A percentile compares a stretch with the other conserved stretches of the same genome.
These are phyloP conservation scores for Boletus mariae DNA, from an alignment of 1,284 basidiomycete species.

Conservation along the genomic window DNA sequence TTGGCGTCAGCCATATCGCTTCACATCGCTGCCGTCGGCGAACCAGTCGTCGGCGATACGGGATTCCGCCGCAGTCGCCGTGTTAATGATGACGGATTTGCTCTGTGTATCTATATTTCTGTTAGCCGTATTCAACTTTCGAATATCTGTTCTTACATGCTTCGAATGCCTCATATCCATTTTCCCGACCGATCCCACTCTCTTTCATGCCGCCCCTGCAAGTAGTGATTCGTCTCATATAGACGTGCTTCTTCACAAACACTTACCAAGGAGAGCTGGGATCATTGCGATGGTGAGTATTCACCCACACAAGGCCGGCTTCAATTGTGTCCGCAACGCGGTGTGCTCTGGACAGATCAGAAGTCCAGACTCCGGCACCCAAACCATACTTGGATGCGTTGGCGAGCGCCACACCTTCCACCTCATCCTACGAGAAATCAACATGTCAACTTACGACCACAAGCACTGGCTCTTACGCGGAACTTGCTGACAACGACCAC, in stretches of 20 bases:
- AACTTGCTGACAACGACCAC: slow-evolving; percentile 71
- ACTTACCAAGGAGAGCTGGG: slow-evolving; percentile 80
- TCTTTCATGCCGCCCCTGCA: slow-evolving; percentile 81
- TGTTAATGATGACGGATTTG: slow-evolving; percentile 75
- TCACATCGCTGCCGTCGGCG: slow-evolving; percentile 47
- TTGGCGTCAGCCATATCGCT: slow-evolving; percentile 53
- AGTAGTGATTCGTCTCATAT: slow-evolving; percentile 5
- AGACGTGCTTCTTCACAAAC: not conserved
- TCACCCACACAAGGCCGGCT: slow-evolving; percentile 79
- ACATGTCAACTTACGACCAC: not conserved
- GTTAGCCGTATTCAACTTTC: slow-evolving; percentile 2
- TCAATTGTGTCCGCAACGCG: slow-evolving; percentile 64
- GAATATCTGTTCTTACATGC: slow-evolving; percentile 49
- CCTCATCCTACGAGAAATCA: slow-evolving; percentile 46
- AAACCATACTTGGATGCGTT: slow-evolving; percentile 77
- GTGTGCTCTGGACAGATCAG: slow-evolving; percentile 67
- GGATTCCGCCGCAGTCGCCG: slow-evolving; percentile 56
- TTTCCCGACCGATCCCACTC: slow-evolving; percentile 79
- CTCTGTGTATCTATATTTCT: slow-evolving; percentile 64
- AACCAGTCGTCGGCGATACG: slow-evolving; percentile 73
- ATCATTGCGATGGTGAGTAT: slow-evolving; percentile 83
- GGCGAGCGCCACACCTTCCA: slow-evolving; percentile 63
- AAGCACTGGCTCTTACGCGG: slow-evolving; percentile 38
- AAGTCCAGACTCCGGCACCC: slow-evolving; percentile 79
- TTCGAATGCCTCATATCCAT: slow-evolving; percentile 74